phyloP scores from a whole-genome alignment of 495 filamentous ascomycete genomes.

The Aspergillus mulundensis region DNA sequence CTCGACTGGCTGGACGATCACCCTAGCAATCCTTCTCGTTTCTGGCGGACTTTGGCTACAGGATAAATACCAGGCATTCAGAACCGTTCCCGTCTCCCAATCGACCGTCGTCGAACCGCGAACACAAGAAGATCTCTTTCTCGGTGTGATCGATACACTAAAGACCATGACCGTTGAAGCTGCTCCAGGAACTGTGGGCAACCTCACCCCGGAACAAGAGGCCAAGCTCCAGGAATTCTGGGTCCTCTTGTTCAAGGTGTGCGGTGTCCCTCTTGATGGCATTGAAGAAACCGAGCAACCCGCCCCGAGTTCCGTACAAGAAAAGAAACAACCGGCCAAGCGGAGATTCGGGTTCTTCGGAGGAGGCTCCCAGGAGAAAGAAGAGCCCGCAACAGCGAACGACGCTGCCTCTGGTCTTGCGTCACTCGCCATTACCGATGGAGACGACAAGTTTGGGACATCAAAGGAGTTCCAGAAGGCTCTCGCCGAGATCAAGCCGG shows the following conservation, averaged over 20 bases:
- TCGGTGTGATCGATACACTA: conserved; percentile 41
- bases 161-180: conserved; percentile 37
- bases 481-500: conserved; percentile 68
- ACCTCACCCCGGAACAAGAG: conserved; percentile 83
- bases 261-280: conserved; percentile 54
- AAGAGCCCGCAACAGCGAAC: conserved; percentile 38
- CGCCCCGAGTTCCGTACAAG: conserved; percentile 19
- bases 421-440: conserved; percentile 44
- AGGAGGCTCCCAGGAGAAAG: conserved; percentile 49
- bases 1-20: conserved; percentile 38
- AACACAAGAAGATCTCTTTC: conserved; percentile 27
- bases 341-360: conserved; percentile 58
- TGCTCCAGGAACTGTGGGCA: conserved; percentile 76
- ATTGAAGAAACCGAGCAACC: conserved; percentile 24
- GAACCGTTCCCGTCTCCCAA: conserved; percentile 7
- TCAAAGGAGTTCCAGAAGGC: conserved; percentile 81
- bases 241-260: conserved; percentile 71
- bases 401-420: conserved; percentile 29
- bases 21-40: conserved; percentile 30
- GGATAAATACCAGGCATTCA: conserved; percentile 26
- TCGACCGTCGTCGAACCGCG: conserved; percentile 3
- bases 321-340: conserved; percentile 70
- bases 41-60: conserved; percentile 37
- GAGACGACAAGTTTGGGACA: conserved; percentile 90
- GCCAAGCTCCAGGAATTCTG: conserved; percentile 86